Evolutionary conservation across 345 rosid species (phyloP), one percentile per base, ranked within the genome.

Genomic region (Eucalyptus regnans): DNA sequence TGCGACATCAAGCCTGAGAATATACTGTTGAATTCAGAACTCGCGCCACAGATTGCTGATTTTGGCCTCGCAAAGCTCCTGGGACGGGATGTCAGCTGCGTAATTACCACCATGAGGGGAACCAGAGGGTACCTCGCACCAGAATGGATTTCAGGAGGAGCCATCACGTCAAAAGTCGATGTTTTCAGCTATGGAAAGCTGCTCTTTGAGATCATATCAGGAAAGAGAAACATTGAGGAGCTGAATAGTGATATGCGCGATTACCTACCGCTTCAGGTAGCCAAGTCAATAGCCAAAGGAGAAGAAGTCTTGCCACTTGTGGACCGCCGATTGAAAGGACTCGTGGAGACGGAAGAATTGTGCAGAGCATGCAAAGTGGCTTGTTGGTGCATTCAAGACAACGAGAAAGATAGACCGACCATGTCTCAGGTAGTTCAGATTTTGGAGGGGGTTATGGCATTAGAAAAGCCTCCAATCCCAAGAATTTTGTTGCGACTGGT

Each of bases 101-200:
- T 89, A 22, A 43, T 89, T 3, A 89, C 90, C n/a, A 87, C 87
- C 66, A 89, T 89, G 46, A 89, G 90, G 83, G 89, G 90, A 25
- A 87, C 90, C 9, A 50, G 85, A 44, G 90, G 90, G 54, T 89
- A 89, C 76, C 85, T 89, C 1, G 89, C 90, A 2, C 90, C 90
- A 13, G 89, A 89, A 41, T 89, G 90, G 90, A 60, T 88, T 25
- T 54, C 46, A 5, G 79, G 90, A 22, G 37, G 25, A n/a, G 88
- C 88, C 12, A 33, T 90, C 62, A 91, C 90, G 5, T 87, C 86
- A 10, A 90, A 90, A 87, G 91, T 68, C 10, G 93, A 91, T 22
- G 91, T 89, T 33, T 91, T 90, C 43, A 91, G 93, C 81, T 90
- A 88, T 9, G 91, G 91, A 18, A 88, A 87, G 76, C 88, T 91